Base-by-base conservation (phyloP, 108 stramenopile genomes). In the Cyclotella cryptica region DNA sequence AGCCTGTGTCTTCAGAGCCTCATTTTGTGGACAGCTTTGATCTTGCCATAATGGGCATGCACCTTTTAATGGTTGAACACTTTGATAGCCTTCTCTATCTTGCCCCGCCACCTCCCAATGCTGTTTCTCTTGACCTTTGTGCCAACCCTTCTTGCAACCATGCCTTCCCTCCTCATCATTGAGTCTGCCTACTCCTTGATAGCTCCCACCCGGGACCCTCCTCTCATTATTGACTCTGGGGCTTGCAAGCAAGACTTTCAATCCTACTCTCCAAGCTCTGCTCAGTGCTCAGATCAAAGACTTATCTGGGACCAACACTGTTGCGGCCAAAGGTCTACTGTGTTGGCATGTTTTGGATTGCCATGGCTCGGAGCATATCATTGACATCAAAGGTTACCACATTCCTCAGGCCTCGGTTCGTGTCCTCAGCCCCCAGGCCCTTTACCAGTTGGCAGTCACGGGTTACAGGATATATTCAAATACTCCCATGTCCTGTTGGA, bases 251-350 rank as follows among this genome's bases (percentile, higher is more conserved):
- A 14, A 13, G 53, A 71, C 54, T 71, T 71, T 40, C 35, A 14
- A 6, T 39, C 69, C 21, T 71, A 71, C 40, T n/a, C 21, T 40
- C 21, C 53, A 6, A 71, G 69, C 53, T 41, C 13, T 19, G 54
- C 57, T n/a, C n/a, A n/a, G n/a, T n/a, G n/a, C n/a, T n/a, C 19
- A 27, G 21, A 71, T 71, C 35, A 71, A 30, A 21, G 69, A 71
- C 22, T 54, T 71, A 17, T 71, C 69, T 24, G 52, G 53, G 13
- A 40, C 40, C 8, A 58, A 71, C 24, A 5, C 30, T 21, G 53
- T 71, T 21, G 40, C 12, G 21, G 54, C 54, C 22, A 1, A 71
- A 71, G 35, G 69, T 18, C n/a, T 71, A 19, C 15, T 71, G 5
- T 3, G 6, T 17, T 71, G 55, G 69, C 13, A 28, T 24, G 40